Conservation (phyloP, 1,284 basidiomycete genomes). For the Cryptococcus amylolentus region DNA sequence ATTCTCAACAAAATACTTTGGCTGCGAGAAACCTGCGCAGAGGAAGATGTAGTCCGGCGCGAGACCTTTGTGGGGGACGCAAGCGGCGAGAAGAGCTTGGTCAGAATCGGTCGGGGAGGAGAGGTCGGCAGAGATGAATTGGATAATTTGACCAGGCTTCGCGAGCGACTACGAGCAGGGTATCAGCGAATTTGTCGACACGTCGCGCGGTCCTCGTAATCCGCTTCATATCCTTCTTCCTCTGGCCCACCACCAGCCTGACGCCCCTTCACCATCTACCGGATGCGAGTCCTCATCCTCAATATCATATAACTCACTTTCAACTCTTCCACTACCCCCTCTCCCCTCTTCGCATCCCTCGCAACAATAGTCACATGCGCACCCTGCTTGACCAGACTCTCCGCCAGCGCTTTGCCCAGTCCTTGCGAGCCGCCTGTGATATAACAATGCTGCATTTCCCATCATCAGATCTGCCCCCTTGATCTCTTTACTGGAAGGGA, state of each 20-base stretch:
- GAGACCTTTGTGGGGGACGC: conserved; percentile 55
- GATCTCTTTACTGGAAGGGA: not conserved
- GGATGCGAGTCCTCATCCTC: not conserved
- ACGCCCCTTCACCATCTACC: no score
- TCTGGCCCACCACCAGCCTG: no score
- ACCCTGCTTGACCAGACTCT: conserved; percentile 64
- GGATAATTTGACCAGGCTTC: conserved; percentile 58
- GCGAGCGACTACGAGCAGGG: conserved; percentile 31
- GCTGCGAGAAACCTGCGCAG: conserved; percentile 68
- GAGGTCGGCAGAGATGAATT: conserved; percentile 63
- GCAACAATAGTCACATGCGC: conserved; percentile 80
- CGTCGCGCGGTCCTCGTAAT: not conserved
- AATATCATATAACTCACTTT: conserved; percentile 54
- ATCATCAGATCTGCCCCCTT: not conserved
- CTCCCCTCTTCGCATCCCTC: conserved; percentile 57
- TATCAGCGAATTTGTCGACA: not conserved
- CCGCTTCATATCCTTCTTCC: not conserved
- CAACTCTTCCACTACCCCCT: conserved; percentile 59
- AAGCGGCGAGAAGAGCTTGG: conserved; percentile 62
- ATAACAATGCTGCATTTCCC: conserved; percentile 60
- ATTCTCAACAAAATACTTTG: conserved; percentile 70
- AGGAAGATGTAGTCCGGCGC: conserved; percentile 72
- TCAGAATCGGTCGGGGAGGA: conserved; percentile 55
- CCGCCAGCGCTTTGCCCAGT: conserved; percentile 69
- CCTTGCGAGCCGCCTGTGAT: conserved; percentile 78